Base-by-base conservation (phyloP, 2,329 filamentous ascomycete species). In the Xylariaceae sp. region DNA sequence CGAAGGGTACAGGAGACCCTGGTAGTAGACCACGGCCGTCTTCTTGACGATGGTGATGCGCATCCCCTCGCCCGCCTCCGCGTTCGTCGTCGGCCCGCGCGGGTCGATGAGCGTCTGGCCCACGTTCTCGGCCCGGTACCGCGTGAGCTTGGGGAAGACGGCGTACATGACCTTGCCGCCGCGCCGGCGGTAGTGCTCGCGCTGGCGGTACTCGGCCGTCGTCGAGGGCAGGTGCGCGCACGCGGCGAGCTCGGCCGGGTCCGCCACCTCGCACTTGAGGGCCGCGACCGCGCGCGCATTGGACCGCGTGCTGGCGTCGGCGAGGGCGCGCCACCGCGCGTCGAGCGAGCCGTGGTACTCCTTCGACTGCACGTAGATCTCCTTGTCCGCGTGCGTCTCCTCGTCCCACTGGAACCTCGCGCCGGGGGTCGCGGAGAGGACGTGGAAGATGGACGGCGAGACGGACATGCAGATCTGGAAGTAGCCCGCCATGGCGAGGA, bases 151-250 rank as follows among this genome's bases (percentile, higher is more conserved):
- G 32, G 57, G 57, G 44, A 59, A 60, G 6, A 59, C 54, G 35
- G 57, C 53, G 30, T 57, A 51, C 51, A 56, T 56, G 49, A 60
- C 48, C 43, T 47, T 53, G 31, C 55, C 57, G n/a, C 57, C 56
- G 27, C 56, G 56, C 4, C 49, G 42, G n/a, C 52, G 52, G 33
- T 53, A 40, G 38, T 54, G 43, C n/a, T 48, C 41, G 27, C 42
- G 38, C 3, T 23, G 0, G 32, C 43, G 37, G 26, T 27, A 39
- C 28, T 52, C 48, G 1, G 12, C 9, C 1, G 47, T 34, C 30
- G 32, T 43, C 2, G 18, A 12, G 8, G 44, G 52, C 8, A 44
- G 4, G 7, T 33, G 38, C 32, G 31, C 18, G 35, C 40, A 46
- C 4, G 9, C 9, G 9, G 31, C 19, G 6, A 19, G 8, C 12